Percentiles rank a stretch among this genome's conserved stretches.
Evolutionary conservation across 345 rosid genomes (phyloP).

Genomic region (Adansonia digitata): DNA sequence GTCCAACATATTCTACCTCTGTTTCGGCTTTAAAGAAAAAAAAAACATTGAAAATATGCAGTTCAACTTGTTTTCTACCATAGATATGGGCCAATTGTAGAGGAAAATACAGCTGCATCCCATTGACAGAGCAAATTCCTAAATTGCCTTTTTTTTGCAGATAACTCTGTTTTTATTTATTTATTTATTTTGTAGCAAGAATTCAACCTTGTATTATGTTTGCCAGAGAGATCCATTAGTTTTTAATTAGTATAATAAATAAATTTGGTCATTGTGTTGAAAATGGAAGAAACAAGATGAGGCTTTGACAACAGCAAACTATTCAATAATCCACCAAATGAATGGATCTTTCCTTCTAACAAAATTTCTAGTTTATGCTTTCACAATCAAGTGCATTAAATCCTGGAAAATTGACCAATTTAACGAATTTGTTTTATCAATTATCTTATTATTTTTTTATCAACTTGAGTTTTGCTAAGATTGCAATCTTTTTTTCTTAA

Average conservation of each 20-base stretch:
- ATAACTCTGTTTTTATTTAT: background rate
- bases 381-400: background rate
- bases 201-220: constrained; percentile 3
- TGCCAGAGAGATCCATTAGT: background rate
- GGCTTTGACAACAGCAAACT: background rate
- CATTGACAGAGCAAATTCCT: background rate
- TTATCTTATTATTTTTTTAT: background rate
- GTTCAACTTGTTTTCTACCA: background rate
- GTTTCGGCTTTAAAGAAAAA: too few relatives aligned
- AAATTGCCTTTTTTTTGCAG: background rate
- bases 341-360: background rate
- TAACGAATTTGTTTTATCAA: background rate
- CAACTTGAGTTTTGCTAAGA: background rate
- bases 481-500: background rate
- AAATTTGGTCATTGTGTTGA: background rate
- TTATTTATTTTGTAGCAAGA: too few relatives aligned
- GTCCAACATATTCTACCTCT: too few relatives aligned
- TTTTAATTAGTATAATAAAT: background rate
- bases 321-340: background rate
- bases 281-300: background rate
- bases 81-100: background rate
- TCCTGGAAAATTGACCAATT: background rate
- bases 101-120: background rate
- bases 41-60: too few relatives aligned
- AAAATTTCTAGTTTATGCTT: background rate